Evolutionary conservation across 768 basidiomycete genomes (phyloP).

Genomic region (Vararia minispora): DNA sequence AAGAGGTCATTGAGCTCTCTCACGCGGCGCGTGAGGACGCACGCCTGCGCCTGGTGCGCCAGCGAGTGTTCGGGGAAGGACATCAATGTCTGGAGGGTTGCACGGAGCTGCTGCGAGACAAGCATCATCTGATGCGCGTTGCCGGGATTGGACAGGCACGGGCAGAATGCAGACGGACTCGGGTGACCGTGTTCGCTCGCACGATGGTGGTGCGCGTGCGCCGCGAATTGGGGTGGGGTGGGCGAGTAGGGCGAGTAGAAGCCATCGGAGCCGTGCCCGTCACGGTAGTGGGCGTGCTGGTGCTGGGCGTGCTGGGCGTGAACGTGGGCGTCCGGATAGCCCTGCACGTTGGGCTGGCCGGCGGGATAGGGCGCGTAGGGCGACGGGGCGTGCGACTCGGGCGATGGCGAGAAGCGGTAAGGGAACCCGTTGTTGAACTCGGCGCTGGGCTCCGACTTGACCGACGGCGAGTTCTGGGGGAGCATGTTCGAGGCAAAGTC

Average conservation of each 20-base stretch:
- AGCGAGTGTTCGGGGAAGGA: conserved; percentile 11
- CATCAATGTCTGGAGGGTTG: conserved; percentile 8
- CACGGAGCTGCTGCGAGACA: conserved; percentile 13
- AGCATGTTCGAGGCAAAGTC: conserved; percentile 1
- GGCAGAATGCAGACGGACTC: conserved; percentile 7
- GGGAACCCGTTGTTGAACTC: conserved; percentile 10
- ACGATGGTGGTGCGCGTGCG: conserved; percentile 8
- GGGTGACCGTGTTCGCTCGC: conserved; percentile 5
- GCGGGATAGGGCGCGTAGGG: conserved; percentile 14
- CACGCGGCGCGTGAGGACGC: conserved; percentile 10
- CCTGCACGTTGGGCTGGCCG: conserved; percentile 2
- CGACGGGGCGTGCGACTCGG: conserved; percentile 14
- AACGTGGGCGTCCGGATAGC: conserved; percentile 4
- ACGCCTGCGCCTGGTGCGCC: conserved; percentile 4
- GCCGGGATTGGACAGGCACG: conserved; percentile 13
- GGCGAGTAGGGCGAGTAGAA: conserved; percentile 14
- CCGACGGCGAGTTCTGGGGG: conserved; percentile 17
- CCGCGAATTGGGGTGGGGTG: conserved; percentile 6
- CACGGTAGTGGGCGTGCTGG: conserved; percentile 2
- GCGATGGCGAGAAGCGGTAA: conserved; percentile 17
- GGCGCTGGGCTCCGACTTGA: conserved; percentile 25
- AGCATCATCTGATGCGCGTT: conserved; percentile 7
- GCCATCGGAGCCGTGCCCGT: conserved; percentile 10
- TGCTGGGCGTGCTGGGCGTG: conserved; percentile 8
- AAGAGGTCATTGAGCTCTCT: conserved; percentile 12